Evolutionary conservation across 2,329 filamentous ascomycete species (phyloP), one percentile per base, ranked within the genome.

Genomic region (Fusarium oxysporum): DNA sequence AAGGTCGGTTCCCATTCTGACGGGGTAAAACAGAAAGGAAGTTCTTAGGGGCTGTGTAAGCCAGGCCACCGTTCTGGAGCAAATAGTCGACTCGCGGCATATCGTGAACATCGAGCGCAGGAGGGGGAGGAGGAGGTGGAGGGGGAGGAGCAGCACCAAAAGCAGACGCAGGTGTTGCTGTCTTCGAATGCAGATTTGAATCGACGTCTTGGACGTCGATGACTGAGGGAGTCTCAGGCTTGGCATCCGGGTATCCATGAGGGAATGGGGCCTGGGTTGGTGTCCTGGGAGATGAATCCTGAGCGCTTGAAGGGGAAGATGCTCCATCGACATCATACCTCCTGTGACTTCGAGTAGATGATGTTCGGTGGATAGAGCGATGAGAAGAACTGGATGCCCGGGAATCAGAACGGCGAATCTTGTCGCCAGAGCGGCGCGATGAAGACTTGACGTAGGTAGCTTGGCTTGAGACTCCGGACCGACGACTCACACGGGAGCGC

Each of bases 81-180:
- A 98, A 86, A 80, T 98, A 98, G 80, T 98, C 96, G 23, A 98
- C 95, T 68, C 93, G 90, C 1, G 96, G 96, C 17, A 91, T 88
- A 44, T 94, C 91, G 47, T 92, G 86, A 57, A 91, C 84, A 74
- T 91, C 88, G 13, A 94, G 89, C 2, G 92, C 91, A 2, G 94
- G 95, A 1, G 95, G 94, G 0, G 93, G 94, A 3, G 94, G 88
- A 3, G 88, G 85, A 0, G 88, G 86, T 1, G 86, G 87, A 5
- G 88, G 86, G 1, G 86, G 87, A 4, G 87, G 83, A 40, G 79
- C 81, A 62, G 74, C 76, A 33, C 81, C 82, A 43, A 78, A 76
- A 56, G 65, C 72, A 48, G 80, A 79, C 16, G 81, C 78, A 47
- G 82, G 80, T 9, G 83, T 85, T 80, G 78, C 84, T 6, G 84